Conservation (phyloP, 1,139 yeast species). For the Lodderomyces pseudojiufengensis region DNA sequence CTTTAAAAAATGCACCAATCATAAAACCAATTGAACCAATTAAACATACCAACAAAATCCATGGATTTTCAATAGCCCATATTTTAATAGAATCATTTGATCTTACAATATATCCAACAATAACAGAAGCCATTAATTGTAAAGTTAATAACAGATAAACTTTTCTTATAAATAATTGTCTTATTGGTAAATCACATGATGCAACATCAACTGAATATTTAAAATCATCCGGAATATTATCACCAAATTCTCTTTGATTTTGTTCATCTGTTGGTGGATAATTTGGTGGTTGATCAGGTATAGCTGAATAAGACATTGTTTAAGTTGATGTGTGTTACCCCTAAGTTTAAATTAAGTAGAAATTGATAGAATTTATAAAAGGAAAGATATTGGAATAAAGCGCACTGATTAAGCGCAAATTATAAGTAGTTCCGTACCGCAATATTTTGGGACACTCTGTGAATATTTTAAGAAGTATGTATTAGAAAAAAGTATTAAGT, state of each 20-base stretch:
- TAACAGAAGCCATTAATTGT: constrained; percentile 62
- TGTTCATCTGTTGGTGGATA: constrained; percentile 7
- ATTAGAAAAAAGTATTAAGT: too few relatives aligned
- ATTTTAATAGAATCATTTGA: constrained; percentile 43
- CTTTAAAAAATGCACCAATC: constrained; percentile 57
- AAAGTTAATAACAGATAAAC: constrained; percentile 69
- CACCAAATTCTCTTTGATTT: constrained; percentile 31
- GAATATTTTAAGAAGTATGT: too few relatives aligned
- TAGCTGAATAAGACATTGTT: constrained; percentile 5
- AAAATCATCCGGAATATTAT: constrained; percentile 70
- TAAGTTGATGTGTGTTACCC: neutral
- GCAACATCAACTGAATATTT: constrained; percentile 77
- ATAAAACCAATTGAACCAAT: constrained; percentile 60
- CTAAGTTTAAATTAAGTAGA: neutral
- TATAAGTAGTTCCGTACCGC: too few relatives aligned
- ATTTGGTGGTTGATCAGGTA: constrained; percentile 10
- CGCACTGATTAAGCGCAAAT: too few relatives aligned
- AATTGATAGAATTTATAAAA: neutral
- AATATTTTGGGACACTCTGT: too few relatives aligned
- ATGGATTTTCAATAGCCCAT: constrained; percentile 60
- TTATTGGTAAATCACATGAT: constrained; percentile 69
- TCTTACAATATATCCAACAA: constrained; percentile 55
- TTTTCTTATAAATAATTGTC: constrained; percentile 73
- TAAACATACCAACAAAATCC: constrained; percentile 57
- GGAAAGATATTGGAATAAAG: too few relatives aligned